phyloP scores from a whole-genome alignment of 2,329 filamentous ascomycete genomes.

The Drechmeria coniospora region DNA sequence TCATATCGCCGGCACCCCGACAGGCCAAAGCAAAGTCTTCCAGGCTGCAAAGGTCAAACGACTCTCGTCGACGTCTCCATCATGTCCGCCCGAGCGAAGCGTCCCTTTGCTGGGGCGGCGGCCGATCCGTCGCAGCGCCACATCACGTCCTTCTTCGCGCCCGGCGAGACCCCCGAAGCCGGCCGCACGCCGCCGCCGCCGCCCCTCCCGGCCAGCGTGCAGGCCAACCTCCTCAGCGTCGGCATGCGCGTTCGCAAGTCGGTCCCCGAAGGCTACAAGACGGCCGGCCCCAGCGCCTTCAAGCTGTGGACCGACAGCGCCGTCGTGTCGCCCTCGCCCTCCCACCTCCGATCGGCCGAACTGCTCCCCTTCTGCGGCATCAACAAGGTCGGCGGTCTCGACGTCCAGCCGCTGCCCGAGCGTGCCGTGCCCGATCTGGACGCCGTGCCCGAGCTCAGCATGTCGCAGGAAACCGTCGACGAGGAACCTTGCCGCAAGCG shows the following conservation, averaged over 20 bases:
- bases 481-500: constrained; percentile 31
- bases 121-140: constrained; percentile 44
- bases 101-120: constrained; percentile 43
- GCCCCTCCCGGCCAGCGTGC: constrained; percentile 46
- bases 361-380: constrained; percentile 70
- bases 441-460: constrained; percentile 31
- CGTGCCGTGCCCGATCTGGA: constrained; percentile 18
- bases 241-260: constrained; percentile 92
- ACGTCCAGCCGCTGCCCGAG: constrained; percentile 32
- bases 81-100: constrained; percentile 43
- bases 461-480: constrained; percentile 38
- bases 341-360: constrained; percentile 31
- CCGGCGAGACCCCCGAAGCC: constrained; percentile 19
- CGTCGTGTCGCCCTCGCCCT: neutral
- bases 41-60: neutral
- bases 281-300: constrained; percentile 33
- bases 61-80: neutral
- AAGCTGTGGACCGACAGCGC: constrained; percentile 31
- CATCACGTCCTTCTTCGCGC: constrained; percentile 47
- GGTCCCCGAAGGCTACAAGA: constrained; percentile 89
- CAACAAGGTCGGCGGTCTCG: constrained; percentile 56
- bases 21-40: neutral
- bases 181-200: constrained; percentile 22
- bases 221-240: constrained; percentile 75
- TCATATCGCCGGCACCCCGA: no score